Percentiles rank a stretch among this genome's conserved stretches.
phyloP scores from a whole-genome alignment of 345 rosid genomes.

The Nephelium lappaceum region DNA sequence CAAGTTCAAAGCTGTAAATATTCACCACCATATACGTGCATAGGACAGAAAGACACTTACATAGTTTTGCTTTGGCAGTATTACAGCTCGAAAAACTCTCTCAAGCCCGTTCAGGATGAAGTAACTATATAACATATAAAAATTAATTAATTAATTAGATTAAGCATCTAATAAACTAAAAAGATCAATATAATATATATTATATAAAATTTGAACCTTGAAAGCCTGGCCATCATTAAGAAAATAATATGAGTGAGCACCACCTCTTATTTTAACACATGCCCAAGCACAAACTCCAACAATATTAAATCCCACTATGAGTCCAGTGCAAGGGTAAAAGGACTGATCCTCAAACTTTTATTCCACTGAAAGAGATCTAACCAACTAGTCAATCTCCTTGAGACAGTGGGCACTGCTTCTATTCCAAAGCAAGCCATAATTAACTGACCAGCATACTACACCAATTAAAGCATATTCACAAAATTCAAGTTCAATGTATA shows the following conservation, averaged over 20 bases:
- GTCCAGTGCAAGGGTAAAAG: neutral
- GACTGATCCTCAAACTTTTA: neutral
- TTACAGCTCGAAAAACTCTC: slow-evolving; percentile 83
- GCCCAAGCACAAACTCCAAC: neutral
- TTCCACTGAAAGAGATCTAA: neutral
- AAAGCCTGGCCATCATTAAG: neutral
- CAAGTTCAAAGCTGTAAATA: neutral
- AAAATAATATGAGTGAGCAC: slow-evolving; percentile 2
- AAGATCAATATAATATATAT: neutral
- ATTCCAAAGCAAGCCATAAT: slow-evolving; percentile 4
- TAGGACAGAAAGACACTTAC: slow-evolving; percentile 50
- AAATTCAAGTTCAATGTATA: neutral
- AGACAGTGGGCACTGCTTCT: neutral
- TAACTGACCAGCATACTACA: neutral
- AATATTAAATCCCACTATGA: neutral
- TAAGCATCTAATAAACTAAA: neutral
- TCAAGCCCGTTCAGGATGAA: slow-evolving; percentile 93
- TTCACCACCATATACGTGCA: neutral
- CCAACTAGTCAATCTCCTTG: neutral
- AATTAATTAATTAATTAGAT: neutral
- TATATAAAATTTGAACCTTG: slow-evolving; percentile 4
- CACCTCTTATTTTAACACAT: neutral
- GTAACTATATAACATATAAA: slow-evolving; percentile 53
- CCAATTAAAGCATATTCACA: neutral
- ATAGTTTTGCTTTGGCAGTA: slow-evolving; percentile 88